A percentile compares a stretch with the other conserved stretches of the same genome.
phyloP scores from a whole-genome alignment of 2,329 filamentous ascomycete species.

The Aureobasidium vineae region DNA sequence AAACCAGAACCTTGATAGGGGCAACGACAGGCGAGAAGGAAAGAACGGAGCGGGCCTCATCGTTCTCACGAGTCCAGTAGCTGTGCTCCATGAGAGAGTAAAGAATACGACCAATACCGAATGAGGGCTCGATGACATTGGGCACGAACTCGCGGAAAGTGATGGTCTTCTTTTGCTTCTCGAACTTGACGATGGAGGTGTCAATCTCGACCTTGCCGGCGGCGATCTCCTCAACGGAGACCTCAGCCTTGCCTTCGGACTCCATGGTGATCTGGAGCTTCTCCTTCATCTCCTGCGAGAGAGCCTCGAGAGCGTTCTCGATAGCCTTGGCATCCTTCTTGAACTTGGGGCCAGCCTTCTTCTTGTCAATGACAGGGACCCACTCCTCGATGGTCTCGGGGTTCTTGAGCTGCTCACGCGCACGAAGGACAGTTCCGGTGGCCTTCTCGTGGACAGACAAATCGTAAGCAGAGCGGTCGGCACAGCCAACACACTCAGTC shows the following conservation, averaged over 20 bases:
- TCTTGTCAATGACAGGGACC: slow-evolving; percentile 84
- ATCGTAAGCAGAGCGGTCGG: slow-evolving; percentile 93
- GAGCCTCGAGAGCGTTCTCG: slow-evolving; percentile 71
- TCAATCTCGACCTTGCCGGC: slow-evolving; percentile 75
- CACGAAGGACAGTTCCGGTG: slow-evolving; percentile 74
- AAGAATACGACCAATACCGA: slow-evolving; percentile 92
- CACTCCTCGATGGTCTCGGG: slow-evolving; percentile 82
- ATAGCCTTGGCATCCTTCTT: slow-evolving; percentile 91
- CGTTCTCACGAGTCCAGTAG: slow-evolving; percentile 86
- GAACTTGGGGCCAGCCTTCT: slow-evolving; percentile 92
- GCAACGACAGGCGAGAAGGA: slow-evolving; percentile 75
- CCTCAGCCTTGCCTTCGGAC: slow-evolving; percentile 68
- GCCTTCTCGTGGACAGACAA: slow-evolving; percentile 88
- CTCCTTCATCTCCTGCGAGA: slow-evolving; percentile 78
- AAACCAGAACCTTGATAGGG: slow-evolving; percentile 93
- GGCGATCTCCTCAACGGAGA: slow-evolving; percentile 67
- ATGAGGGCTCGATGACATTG: slow-evolving; percentile 86
- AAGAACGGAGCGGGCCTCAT: slow-evolving; percentile 79
- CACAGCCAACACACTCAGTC: slow-evolving; percentile 98
- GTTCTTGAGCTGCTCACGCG: slow-evolving; percentile 75
- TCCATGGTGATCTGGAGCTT: slow-evolving; percentile 72
- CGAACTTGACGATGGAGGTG: slow-evolving; percentile 77
- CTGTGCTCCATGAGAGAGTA: slow-evolving; percentile 92
- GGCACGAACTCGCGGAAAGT: slow-evolving; percentile 88
- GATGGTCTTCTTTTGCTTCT: slow-evolving; percentile 78